phyloP scores from a whole-genome alignment of 2,329 filamentous ascomycete genomes.

The Beauveria bassiana region DNA sequence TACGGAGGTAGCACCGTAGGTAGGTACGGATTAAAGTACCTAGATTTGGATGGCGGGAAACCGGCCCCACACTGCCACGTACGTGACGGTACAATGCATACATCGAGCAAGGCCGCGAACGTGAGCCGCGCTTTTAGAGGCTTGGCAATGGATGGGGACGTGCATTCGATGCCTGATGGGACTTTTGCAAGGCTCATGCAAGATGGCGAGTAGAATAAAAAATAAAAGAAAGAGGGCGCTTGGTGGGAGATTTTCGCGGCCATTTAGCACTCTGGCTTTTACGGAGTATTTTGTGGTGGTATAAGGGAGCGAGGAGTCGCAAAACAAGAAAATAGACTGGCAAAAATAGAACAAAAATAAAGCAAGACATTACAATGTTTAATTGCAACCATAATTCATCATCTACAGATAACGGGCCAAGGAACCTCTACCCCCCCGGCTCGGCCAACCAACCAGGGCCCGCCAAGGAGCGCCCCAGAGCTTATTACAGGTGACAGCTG shows the following conservation, averaged over 20 bases:
- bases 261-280: no score
- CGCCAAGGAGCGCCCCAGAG: constrained; percentile 1
- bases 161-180: background rate
- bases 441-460: background rate
- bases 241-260: no score
- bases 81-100: background rate
- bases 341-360: background rate
- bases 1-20: background rate
- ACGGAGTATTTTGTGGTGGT: no score
- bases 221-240: no score
- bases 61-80: constrained; percentile 2
- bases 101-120: background rate
- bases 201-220: background rate
- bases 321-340: background rate
- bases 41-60: background rate
- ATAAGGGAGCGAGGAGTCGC: no score
- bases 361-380: background rate
- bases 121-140: background rate
- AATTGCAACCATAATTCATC: constrained; percentile 1
- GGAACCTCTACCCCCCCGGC: background rate
- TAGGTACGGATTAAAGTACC: background rate
- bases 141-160: background rate
- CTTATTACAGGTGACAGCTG: background rate
- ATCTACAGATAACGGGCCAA: background rate
- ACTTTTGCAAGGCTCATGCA: background rate